A percentile compares a stretch with the other conserved stretches of the same genome.
Evolutionary conservation across 208 protist genomes (phyloP).

Genomic region (Crithidia brevicula): DNA sequence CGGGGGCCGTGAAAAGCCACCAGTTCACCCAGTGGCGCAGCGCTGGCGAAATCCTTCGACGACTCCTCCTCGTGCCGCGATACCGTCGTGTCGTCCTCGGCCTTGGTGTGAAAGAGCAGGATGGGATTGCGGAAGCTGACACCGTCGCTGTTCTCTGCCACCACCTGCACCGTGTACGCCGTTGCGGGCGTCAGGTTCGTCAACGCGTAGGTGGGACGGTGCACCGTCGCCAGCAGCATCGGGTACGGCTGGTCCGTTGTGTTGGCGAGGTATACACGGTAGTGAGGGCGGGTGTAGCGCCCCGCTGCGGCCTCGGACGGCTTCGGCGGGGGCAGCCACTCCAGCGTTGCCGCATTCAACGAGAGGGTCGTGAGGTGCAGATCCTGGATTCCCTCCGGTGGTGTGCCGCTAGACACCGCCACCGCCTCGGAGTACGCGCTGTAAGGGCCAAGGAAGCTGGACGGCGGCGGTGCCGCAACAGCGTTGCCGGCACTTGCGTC

Average conservation of each 20-base stretch:
- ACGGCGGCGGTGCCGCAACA: not conserved
- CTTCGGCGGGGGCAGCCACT: constrained; percentile 68
- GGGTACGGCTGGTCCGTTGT: constrained; percentile 45
- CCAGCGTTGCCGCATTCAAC: constrained; percentile 59
- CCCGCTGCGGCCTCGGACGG: constrained; percentile 20
- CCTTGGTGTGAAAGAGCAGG: constrained; percentile 75
- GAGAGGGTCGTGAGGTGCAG: constrained; percentile 66
- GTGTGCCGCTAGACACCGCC: constrained; percentile 64
- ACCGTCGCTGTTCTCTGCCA: constrained; percentile 81
- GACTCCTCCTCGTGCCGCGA: constrained; percentile 37
- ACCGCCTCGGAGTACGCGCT: constrained; percentile 83
- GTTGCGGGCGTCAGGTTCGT: constrained; percentile 72
- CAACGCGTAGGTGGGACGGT: constrained; percentile 47
- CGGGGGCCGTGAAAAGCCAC: constrained; percentile 32
- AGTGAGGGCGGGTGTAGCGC: constrained; percentile 44
- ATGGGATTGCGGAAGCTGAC: constrained; percentile 85
- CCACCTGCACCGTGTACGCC: constrained; percentile 82
- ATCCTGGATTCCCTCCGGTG: constrained; percentile 78
- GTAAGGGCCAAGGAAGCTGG: constrained; percentile 32
- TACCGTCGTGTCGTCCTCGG: constrained; percentile 57
- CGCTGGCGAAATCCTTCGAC: not conserved
- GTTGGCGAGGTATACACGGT: constrained; percentile 71
- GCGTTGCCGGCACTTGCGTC: not conserved
- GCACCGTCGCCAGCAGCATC: constrained; percentile 35
- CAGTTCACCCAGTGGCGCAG: constrained; percentile 19